Evolutionary conservation across 257 asterid genomes (phyloP).

Genomic region (Fraxinus americana): DNA sequence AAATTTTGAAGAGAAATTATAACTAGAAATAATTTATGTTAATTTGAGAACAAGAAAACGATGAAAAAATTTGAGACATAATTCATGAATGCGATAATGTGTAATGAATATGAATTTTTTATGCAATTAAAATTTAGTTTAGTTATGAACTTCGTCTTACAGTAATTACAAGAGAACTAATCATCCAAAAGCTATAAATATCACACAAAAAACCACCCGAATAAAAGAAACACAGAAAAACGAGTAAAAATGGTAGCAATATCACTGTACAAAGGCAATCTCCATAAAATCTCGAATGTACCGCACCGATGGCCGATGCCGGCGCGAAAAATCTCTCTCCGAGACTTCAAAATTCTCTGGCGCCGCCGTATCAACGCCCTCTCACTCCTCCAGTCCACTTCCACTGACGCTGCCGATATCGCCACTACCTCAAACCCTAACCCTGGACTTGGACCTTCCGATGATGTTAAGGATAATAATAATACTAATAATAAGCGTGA

Average conservation of each 20-base stretch:
- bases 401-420: constrained; percentile 7
- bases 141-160: too few relatives aligned
- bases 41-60: too few relatives aligned
- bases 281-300: constrained; percentile 67
- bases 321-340: constrained; percentile 54
- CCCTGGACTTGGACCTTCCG: constrained; percentile 12
- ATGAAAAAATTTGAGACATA: too few relatives aligned
- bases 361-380: constrained; percentile 77
- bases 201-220: too few relatives aligned
- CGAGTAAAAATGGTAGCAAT: constrained; percentile 63
- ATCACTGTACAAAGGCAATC: constrained; percentile 85
- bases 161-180: background rate
- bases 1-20: too few relatives aligned
- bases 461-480: constrained; percentile 3
- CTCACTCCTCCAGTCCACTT: constrained; percentile 44
- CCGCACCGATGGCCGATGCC: constrained; percentile 76
- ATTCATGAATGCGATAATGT: too few relatives aligned
- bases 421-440: constrained; percentile 51
- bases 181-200: background rate
- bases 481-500: constrained; percentile 15
- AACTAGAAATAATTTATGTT: too few relatives aligned
- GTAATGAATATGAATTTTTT: too few relatives aligned
- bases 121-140: too few relatives aligned
- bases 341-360: constrained; percentile 59
- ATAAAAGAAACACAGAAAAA: background rate